These are phyloP conservation scores for Podospora appendiculata DNA, from an alignment of 495 filamentous ascomycete genomes.

Conservation along the genomic window DNA sequence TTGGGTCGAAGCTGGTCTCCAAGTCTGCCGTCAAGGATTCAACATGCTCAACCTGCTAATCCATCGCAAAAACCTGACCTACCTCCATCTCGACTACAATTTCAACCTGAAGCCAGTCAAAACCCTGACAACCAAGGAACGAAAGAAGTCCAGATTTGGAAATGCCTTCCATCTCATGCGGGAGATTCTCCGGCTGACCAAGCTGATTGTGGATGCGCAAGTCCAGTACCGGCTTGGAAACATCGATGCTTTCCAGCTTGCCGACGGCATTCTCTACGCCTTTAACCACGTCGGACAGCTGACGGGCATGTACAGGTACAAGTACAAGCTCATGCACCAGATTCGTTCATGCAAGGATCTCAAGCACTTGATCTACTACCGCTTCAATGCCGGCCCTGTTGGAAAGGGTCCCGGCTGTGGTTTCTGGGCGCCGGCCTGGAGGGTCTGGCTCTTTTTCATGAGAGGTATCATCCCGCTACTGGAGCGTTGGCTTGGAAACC, in stretches of 20 bases:
- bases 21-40: constrained; percentile 97
- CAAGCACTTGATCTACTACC: constrained; percentile 99
- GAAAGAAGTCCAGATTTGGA: constrained; percentile 98
- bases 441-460: constrained; percentile 99
- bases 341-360: constrained; percentile 98
- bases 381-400: constrained; percentile 96
- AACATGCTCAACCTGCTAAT: constrained; percentile 99
- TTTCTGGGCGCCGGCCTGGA: constrained; percentile 99
- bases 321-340: constrained; percentile 99
- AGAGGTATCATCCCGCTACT: constrained; percentile 94
- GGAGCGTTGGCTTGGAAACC: constrained; percentile 95
- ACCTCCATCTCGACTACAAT: constrained; percentile 98
- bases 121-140: constrained; percentile 96
- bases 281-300: constrained; percentile 99
- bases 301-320: constrained; percentile 99
- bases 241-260: constrained; percentile 97
- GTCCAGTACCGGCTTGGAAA: constrained; percentile 98
- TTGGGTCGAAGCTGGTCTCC: constrained; percentile 98
- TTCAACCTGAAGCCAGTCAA: constrained; percentile 99
- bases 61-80: constrained; percentile 97
- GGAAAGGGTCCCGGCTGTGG: constrained; percentile 97
- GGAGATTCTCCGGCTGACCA: constrained; percentile 95
- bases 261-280: constrained; percentile 96
- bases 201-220: constrained; percentile 97
- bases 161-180: constrained; percentile 99